These are phyloP conservation scores for Diaporthe eres DNA, from an alignment of 2,329 filamentous ascomycete genomes.

Conservation along the genomic window DNA sequence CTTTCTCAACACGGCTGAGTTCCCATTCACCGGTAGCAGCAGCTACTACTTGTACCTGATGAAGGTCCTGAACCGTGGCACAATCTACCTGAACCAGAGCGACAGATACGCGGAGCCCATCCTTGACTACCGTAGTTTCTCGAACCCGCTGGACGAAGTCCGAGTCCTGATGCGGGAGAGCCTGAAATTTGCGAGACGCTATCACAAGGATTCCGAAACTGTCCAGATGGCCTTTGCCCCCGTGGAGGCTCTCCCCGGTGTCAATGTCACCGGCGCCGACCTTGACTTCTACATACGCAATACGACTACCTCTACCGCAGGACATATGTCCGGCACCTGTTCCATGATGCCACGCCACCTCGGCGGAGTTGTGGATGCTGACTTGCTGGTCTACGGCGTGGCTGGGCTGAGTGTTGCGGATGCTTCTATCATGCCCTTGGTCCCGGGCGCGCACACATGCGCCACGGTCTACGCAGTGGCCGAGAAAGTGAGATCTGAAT, in stretches of 20 bases:
- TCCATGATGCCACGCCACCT: conserved; percentile 29
- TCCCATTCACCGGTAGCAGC: background rate
- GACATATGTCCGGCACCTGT: background rate
- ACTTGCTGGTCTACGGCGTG: conserved; percentile 34
- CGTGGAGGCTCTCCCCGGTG: background rate
- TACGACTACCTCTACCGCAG: background rate
- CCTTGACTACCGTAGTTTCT: background rate
- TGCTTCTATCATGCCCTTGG: conserved; percentile 35
- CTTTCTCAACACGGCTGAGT: background rate
- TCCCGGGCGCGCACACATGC: conserved; percentile 23
- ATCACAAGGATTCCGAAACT: background rate
- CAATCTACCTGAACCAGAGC: background rate
- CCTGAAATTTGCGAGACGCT: background rate
- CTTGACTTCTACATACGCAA: background rate
- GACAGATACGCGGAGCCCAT: background rate
- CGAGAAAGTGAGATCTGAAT: conserved; percentile 13
- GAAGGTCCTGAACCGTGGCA: background rate
- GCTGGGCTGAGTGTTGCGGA: conserved; percentile 32
- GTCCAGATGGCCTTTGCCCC: background rate
- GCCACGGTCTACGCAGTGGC: conserved; percentile 36
- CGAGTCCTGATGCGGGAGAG: background rate
- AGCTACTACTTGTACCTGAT: background rate
- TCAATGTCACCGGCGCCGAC: background rate
- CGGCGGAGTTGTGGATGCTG: conserved; percentile 33
- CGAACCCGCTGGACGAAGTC: background rate